Conservation (phyloP, 2,329 filamentous ascomycete genomes). For the Hymenoscyphus albidus region DNA sequence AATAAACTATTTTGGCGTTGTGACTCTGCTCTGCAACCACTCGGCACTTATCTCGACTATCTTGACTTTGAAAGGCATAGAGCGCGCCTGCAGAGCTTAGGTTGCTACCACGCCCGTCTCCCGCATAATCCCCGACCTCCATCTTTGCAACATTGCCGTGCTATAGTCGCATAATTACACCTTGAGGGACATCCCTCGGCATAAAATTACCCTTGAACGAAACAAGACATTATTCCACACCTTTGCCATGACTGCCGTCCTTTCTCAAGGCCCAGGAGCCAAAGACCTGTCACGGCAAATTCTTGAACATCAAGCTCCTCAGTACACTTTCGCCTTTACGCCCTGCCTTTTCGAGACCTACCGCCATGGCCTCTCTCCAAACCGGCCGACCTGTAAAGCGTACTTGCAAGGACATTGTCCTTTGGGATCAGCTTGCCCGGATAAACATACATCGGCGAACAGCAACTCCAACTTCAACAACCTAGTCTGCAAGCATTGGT, state of each 20-base stretch:
- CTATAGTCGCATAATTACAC: neutral
- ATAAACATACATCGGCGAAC: slow-evolving; percentile 61
- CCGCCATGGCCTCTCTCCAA: slow-evolving; percentile 75
- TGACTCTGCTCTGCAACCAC: neutral
- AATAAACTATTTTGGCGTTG: neutral
- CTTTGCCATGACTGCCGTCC: slow-evolving; percentile 22
- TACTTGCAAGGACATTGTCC: slow-evolving; percentile 86
- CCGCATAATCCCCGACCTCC: slow-evolving; percentile 8
- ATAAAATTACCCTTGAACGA: neutral
- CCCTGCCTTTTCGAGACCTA: slow-evolving; percentile 81
- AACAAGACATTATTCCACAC: neutral
- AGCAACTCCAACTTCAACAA: slow-evolving; percentile 60
- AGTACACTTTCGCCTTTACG: slow-evolving; percentile 76
- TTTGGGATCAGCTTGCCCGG: slow-evolving; percentile 75
- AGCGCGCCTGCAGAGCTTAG: neutral
- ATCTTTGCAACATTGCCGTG: neutral
- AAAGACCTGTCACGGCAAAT: slow-evolving; percentile 40
- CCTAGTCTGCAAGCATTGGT: slow-evolving; percentile 98
- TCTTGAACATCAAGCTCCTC: slow-evolving; percentile 52
- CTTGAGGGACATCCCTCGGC: neutral
- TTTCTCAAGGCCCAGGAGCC: slow-evolving; percentile 28
- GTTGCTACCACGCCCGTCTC: slow-evolving; percentile 12
- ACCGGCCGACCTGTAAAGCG: slow-evolving; percentile 78
- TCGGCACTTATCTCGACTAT: neutral
- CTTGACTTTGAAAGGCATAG: neutral